Evolutionary conservation across 257 asterid species (phyloP).

Genomic region (Przewalskia tangutica): DNA sequence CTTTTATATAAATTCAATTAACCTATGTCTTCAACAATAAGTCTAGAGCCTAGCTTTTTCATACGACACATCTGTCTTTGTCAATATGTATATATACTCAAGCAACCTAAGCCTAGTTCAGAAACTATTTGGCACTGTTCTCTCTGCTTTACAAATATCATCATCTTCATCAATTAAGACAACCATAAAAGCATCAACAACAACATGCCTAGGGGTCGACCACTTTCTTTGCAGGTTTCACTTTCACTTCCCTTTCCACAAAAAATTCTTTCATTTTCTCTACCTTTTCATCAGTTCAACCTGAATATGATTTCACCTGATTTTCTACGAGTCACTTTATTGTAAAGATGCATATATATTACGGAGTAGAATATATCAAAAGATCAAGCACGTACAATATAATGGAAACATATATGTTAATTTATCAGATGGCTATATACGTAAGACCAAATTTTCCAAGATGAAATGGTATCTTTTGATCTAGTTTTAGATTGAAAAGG

Average conservation of each 20-base stretch:
- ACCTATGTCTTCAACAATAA: not conserved
- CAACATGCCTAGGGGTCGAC: slow-evolving; percentile 64
- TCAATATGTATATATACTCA: slow-evolving; percentile 12
- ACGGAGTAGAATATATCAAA: too few species aligned
- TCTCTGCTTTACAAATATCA: slow-evolving; percentile 30
- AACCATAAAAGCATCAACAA: not conserved
- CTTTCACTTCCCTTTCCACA: not conserved
- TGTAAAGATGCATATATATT: not conserved
- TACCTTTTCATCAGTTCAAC: not conserved
- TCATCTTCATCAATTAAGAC: not conserved
- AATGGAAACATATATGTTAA: too few species aligned
- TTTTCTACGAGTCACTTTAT: not conserved
- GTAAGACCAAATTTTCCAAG: too few species aligned
- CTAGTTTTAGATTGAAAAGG: too few species aligned
- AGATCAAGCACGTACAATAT: too few species aligned
- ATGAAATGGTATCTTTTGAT: too few species aligned
- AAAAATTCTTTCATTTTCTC: not conserved
- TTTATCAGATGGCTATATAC: too few species aligned
- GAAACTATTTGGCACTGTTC: slow-evolving; percentile 29
- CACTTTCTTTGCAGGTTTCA: slow-evolving; percentile 74
- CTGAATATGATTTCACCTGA: not conserved
- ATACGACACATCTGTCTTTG: not conserved
- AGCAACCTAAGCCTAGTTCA: slow-evolving; percentile 20
- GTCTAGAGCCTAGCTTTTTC: not conserved
- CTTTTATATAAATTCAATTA: not conserved